Conservation (phyloP, 768 basidiomycete genomes). For the Lactifluus hygrophoroides region DNA sequence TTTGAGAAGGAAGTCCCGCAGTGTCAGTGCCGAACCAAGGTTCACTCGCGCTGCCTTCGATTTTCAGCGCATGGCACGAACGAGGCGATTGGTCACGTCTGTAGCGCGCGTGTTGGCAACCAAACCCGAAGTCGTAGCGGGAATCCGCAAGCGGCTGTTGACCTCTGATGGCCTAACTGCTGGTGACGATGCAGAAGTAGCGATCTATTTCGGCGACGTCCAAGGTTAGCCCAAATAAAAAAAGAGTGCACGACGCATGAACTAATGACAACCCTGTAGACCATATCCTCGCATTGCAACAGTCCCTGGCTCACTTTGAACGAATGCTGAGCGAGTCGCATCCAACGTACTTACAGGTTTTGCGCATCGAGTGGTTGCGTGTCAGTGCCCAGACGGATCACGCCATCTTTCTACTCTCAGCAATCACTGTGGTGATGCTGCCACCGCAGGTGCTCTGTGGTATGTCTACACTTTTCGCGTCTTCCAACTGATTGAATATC, state of each 20-base stretch:
- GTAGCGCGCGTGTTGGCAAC: slow-evolving; percentile 65
- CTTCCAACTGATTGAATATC: background rate
- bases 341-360: slow-evolving; percentile 74
- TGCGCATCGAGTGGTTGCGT: slow-evolving; percentile 51
- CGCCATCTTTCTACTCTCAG: slow-evolving; percentile 55
- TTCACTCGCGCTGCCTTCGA: slow-evolving; percentile 36
- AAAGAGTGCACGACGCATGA: background rate
- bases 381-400: slow-evolving; percentile 58
- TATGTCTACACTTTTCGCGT: slow-evolving; percentile 25
- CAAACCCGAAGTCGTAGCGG: slow-evolving; percentile 76
- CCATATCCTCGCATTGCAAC: slow-evolving; percentile 83
- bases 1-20: background rate
- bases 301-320: slow-evolving; percentile 78
- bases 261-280: slow-evolving; percentile 39
- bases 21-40: background rate
- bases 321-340: slow-evolving; percentile 83
- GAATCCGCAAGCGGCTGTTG: slow-evolving; percentile 66
- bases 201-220: slow-evolving; percentile 85
- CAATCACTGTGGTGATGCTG: slow-evolving; percentile 59
- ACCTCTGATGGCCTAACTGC: slow-evolving; percentile 31
- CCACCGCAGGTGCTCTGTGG: slow-evolving; percentile 55
- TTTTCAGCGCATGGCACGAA: slow-evolving; percentile 70
- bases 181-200: slow-evolving; percentile 56
- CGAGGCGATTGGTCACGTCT: slow-evolving; percentile 70
- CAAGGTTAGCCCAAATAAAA: slow-evolving; percentile 52